phyloP scores from a whole-genome alignment of 441 rosid species.

The Bruguiera hainesii region DNA sequence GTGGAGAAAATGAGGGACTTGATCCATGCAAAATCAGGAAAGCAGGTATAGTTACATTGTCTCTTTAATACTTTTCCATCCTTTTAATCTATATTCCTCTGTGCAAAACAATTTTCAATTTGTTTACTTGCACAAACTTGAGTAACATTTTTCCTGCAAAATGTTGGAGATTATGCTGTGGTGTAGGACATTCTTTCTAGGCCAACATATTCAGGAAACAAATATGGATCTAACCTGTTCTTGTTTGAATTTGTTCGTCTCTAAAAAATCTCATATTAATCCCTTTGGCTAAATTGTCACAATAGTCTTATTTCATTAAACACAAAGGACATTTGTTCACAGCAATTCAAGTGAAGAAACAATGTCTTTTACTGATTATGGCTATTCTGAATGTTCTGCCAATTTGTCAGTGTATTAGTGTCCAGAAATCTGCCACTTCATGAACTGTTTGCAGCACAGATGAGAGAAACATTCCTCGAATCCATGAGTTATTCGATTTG shows the following conservation, averaged over 20 bases:
- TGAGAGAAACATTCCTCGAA: no score
- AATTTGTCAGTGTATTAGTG: no score
- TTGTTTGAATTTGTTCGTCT: background rate
- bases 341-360: background rate
- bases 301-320: background rate
- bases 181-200: background rate
- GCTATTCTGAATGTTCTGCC: no score
- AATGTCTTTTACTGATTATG: background rate
- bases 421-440: no score
- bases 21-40: conserved; percentile 47
- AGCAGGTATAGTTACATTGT: conserved; percentile 40
- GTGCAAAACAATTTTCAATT: background rate
- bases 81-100: background rate
- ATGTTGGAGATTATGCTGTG: background rate
- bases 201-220: background rate
- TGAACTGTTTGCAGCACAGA: no score
- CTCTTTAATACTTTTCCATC: background rate
- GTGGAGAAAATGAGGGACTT: conserved; percentile 77
- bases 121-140: no score
- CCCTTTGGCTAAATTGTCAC: background rate
- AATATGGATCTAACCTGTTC: background rate
- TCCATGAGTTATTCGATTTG: no score
- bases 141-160: background rate
- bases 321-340: background rate
- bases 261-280: background rate